phyloP scores from a whole-genome alignment of 2,329 filamentous ascomycete genomes.

The Fusarium penzigii region DNA sequence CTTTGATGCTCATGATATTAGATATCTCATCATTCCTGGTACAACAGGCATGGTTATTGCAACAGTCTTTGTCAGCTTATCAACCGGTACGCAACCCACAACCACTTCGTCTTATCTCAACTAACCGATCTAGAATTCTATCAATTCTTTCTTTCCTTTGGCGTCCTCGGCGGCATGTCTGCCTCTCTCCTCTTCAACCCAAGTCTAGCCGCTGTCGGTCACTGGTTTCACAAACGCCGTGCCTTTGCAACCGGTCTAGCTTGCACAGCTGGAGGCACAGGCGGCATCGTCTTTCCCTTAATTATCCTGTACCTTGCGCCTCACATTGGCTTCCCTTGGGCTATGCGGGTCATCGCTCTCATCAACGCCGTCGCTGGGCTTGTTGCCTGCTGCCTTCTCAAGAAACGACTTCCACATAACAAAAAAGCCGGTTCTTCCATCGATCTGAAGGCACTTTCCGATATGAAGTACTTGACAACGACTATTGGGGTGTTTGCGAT shows the following conservation, averaged over 20 bases:
- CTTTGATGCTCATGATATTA: constrained; percentile 68
- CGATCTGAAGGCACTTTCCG: constrained; percentile 53
- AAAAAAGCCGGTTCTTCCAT: constrained; percentile 44
- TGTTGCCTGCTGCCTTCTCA: constrained; percentile 33
- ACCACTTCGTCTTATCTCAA: background rate
- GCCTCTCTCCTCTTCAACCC: constrained; percentile 71
- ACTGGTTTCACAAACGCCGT: constrained; percentile 66
- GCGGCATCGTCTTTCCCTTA: constrained; percentile 54
- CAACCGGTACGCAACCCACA: constrained; percentile 40
- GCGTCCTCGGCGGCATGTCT: constrained; percentile 63
- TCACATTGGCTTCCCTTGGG: constrained; percentile 33
- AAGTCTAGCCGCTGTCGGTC: constrained; percentile 64
- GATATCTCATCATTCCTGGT: constrained; percentile 58
- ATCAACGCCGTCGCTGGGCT: constrained; percentile 16
- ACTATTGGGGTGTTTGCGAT: constrained; percentile 54
- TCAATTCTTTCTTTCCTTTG: constrained; percentile 72
- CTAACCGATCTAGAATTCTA: constrained; percentile 53
- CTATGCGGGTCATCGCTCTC: constrained; percentile 33
- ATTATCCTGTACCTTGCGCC: constrained; percentile 31
- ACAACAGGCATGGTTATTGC: constrained; percentile 55
- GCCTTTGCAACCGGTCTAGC: constrained; percentile 71
- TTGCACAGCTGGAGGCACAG: constrained; percentile 62
- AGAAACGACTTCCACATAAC: constrained; percentile 50
- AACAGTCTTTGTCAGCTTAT: constrained; percentile 60
- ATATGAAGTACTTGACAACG: constrained; percentile 49